Base-by-base conservation (phyloP, 306 rosid genomes). In the Clitoria ternatea region DNA sequence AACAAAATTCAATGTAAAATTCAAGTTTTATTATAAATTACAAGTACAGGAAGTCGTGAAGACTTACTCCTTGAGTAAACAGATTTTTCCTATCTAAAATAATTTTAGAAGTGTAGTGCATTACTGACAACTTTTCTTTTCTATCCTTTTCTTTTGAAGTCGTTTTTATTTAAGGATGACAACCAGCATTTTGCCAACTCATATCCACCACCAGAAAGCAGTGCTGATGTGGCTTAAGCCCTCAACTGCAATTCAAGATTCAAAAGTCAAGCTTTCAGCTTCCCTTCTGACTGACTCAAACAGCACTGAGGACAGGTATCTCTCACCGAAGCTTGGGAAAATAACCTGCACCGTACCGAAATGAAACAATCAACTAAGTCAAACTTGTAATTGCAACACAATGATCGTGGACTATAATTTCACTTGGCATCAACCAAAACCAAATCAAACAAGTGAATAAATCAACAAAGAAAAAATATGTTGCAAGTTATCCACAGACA, bases 251-350 rank as follows among this genome's bases (percentile, higher is more conserved):
- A 23, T 44, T 85, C 69, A 83, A 47, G 87, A 39, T 61, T 83
- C 90, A 42, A 81, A 81, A 69, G 77, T 81, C 84, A 85, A 70
- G 78, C 63, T 81, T 77, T 83, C 90, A 45, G 88, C 86, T 75
- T 88, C 86, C 59, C 3, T 14, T 77, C 84, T 76, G 59, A 80
- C 84, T 0, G 89, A 78, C 5, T 87, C 92, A 64, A 87, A 85
- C 78, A 87, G 69, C 40, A 73, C 87, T 22, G 89, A 75, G 35
- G 89, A 87, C 26, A 87, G 79, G 55, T 85, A 87, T 39, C 90
- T 82, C 84, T 87, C 92, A 18, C 92, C 92, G 26, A 81, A 87
- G 83, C 92, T 85, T 39, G 92, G 90, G 29, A 87, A 87, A 61
- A 87, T 43, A 45, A 57, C 64, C 64, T 57, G 64, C 20, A 35